phyloP scores from a whole-genome alignment of 345 rosid species.

The Cardamine chenopodiifolia region DNA sequence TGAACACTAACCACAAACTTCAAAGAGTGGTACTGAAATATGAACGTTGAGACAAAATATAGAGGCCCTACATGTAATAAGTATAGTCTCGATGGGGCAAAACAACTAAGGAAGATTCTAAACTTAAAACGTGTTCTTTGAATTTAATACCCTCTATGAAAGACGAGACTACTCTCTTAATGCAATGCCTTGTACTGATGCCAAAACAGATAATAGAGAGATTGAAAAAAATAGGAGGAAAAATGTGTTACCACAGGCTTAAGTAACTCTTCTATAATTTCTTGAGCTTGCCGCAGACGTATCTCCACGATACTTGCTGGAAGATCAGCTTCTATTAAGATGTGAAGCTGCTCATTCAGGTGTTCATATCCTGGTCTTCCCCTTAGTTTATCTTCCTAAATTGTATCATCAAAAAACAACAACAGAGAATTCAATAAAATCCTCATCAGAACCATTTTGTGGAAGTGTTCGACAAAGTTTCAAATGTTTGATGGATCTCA shows the following conservation, averaged over 20 bases:
- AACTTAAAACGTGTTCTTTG: slow-evolving; percentile 33
- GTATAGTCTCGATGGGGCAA: slow-evolving; percentile 20
- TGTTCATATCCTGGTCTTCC: slow-evolving; percentile 84
- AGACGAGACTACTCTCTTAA: slow-evolving; percentile 18
- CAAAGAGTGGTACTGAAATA: slow-evolving; percentile 34
- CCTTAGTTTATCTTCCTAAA: slow-evolving; percentile 76
- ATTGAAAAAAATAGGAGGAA: no score
- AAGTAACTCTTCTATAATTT: slow-evolving; percentile 86
- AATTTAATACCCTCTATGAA: background rate
- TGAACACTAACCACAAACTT: slow-evolving; percentile 38
- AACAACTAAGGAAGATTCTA: slow-evolving; percentile 21
- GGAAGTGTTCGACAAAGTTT: background rate
- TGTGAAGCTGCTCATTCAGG: slow-evolving; percentile 76
- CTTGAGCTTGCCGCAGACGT: slow-evolving; percentile 75
- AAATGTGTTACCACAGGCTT: slow-evolving; percentile 75
- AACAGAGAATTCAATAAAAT: background rate
- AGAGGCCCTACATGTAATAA: slow-evolving; percentile 40
- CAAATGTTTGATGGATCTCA: slow-evolving; percentile 27
- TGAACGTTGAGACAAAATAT: slow-evolving; percentile 24
- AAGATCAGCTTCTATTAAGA: slow-evolving; percentile 75
- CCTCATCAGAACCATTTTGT: background rate
- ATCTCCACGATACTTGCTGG: slow-evolving; percentile 70
- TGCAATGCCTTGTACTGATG: slow-evolving; percentile 8
- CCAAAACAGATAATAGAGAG: background rate
- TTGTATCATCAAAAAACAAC: background rate